Evolutionary conservation across 2,329 filamentous ascomycete species (phyloP).

Genomic region (Sphaerulina vaccinii): DNA sequence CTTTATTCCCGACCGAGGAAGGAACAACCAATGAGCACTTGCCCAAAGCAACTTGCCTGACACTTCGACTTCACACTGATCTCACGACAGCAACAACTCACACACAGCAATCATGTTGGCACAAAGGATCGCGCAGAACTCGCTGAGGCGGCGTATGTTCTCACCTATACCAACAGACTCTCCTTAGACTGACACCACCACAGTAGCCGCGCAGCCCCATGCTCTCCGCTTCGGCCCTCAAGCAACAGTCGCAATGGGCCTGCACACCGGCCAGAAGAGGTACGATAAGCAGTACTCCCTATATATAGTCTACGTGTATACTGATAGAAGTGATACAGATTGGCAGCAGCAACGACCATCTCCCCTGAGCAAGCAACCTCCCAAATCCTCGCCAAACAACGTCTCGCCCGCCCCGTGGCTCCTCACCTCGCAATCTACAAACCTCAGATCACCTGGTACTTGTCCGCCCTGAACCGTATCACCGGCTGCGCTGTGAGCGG

Average conservation of each 20-base stretch:
- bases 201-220: slow-evolving; percentile 48
- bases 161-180: neutral
- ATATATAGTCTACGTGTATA: no score
- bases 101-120: slow-evolving; percentile 43
- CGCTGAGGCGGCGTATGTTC: slow-evolving; percentile 37
- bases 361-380: slow-evolving; percentile 53
- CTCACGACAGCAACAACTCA: slow-evolving; percentile 1
- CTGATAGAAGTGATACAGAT: no score
- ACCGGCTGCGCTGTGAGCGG: slow-evolving; percentile 74
- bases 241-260: slow-evolving; percentile 43
- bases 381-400: slow-evolving; percentile 75
- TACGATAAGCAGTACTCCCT: slow-evolving; percentile 29
- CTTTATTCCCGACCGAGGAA: neutral
- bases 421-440: slow-evolving; percentile 87
- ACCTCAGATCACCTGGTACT: slow-evolving; percentile 81
- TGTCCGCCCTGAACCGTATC: slow-evolving; percentile 74
- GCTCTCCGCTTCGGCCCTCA: slow-evolving; percentile 48
- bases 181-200: slow-evolving; percentile 25
- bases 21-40: neutral
- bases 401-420: slow-evolving; percentile 74
- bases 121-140: slow-evolving; percentile 46
- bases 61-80: neutral
- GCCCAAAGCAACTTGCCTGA: neutral
- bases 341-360: slow-evolving; percentile 49
- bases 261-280: slow-evolving; percentile 46